phyloP scores from a whole-genome alignment of 768 basidiomycete genomes.

The Leccinellum rugosiceps region DNA sequence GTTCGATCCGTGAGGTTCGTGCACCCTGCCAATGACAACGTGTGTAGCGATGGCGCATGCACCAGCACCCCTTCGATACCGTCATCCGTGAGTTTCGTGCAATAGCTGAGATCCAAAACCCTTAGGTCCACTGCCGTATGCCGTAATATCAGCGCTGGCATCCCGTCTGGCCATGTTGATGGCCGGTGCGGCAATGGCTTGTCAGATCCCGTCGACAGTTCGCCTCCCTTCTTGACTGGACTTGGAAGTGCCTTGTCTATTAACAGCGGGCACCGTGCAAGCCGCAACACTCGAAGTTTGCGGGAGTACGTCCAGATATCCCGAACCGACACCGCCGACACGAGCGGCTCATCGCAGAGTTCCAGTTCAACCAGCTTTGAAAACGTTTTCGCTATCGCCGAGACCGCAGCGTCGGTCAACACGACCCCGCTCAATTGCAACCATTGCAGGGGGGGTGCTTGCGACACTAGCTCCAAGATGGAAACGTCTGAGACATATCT shows the following conservation, averaged over 20 bases:
- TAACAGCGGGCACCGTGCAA: slow-evolving; percentile 74
- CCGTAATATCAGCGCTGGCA: slow-evolving; percentile 62
- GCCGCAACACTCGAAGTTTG: slow-evolving; percentile 68
- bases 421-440: slow-evolving; percentile 67
- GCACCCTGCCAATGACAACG: slow-evolving; percentile 77
- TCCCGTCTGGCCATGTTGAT: slow-evolving; percentile 54
- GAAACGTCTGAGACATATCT: slow-evolving; percentile 73
- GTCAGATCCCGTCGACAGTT: slow-evolving; percentile 30
- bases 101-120: slow-evolving; percentile 73
- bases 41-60: slow-evolving; percentile 76
- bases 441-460: slow-evolving; percentile 67
- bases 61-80: slow-evolving; percentile 71
- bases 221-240: slow-evolving; percentile 34
- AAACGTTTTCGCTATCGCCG: slow-evolving; percentile 70
- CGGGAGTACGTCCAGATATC: slow-evolving; percentile 83
- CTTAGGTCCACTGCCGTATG: slow-evolving; percentile 72
- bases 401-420: slow-evolving; percentile 60
- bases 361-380: slow-evolving; percentile 81
- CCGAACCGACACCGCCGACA: slow-evolving; percentile 68
- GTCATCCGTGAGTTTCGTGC: slow-evolving; percentile 66
- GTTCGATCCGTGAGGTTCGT: slow-evolving; percentile 66
- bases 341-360: slow-evolving; percentile 59
- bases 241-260: slow-evolving; percentile 81
- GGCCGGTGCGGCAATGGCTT: slow-evolving; percentile 57
- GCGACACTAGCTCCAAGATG: slow-evolving; percentile 65